Evolutionary conservation across 1,139 yeast genomes (phyloP).

Genomic region (Pichia norvegensis): DNA sequence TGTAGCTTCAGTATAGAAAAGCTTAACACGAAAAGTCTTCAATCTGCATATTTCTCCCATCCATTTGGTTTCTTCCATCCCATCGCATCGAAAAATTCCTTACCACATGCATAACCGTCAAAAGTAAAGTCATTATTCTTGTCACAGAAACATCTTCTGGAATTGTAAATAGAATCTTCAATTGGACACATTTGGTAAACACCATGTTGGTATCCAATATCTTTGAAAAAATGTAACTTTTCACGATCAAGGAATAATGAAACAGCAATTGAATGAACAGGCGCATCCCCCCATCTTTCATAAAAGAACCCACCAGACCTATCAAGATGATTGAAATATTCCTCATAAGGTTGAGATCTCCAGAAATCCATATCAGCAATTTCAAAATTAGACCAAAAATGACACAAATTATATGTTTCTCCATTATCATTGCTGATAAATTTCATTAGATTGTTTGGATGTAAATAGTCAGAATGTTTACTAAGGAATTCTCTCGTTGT

Average conservation of each 20-base stretch:
- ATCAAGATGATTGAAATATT: slow-evolving; percentile 42
- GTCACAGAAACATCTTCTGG: slow-evolving; percentile 43
- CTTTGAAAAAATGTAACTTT: slow-evolving; percentile 46
- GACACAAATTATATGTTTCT: slow-evolving; percentile 47
- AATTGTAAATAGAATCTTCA: slow-evolving; percentile 34
- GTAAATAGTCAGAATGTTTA: slow-evolving; percentile 38
- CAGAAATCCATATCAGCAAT: slow-evolving; percentile 48
- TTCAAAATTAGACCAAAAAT: slow-evolving; percentile 54
- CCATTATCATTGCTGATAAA: slow-evolving; percentile 47
- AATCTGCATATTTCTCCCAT: slow-evolving; percentile 36
- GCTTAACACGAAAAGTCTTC: not conserved
- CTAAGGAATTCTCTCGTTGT: slow-evolving; percentile 44
- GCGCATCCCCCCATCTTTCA: slow-evolving; percentile 61
- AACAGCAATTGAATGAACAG: slow-evolving; percentile 51
- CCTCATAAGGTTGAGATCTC: slow-evolving; percentile 40
- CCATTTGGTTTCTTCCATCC: slow-evolving; percentile 43
- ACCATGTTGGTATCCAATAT: slow-evolving; percentile 48
- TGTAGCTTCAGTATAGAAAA: not conserved
- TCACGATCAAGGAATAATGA: slow-evolving; percentile 39
- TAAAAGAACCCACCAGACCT: slow-evolving; percentile 50
- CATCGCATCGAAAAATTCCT: slow-evolving; percentile 43
- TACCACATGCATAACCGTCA: slow-evolving; percentile 48
- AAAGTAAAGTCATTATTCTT: slow-evolving; percentile 47
- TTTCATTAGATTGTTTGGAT: slow-evolving; percentile 37
- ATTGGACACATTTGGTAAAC: slow-evolving; percentile 54